Conservation (phyloP, 768 basidiomycete genomes). For the Tubosaeta sp. region DNA sequence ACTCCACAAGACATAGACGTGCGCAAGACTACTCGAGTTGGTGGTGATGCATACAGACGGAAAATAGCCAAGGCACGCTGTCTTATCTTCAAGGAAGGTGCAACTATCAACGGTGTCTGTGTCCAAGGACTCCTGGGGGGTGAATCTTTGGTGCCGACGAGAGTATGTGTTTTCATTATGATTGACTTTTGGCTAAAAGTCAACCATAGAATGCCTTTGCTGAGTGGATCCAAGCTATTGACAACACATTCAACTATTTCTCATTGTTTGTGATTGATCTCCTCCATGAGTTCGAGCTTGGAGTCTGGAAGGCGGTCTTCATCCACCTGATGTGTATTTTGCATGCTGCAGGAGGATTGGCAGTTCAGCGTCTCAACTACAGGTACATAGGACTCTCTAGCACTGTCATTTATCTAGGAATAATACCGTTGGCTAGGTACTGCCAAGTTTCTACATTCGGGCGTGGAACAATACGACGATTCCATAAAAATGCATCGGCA, state of each 20-base stretch:
- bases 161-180: no score
- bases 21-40: background rate
- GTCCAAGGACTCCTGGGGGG: slow-evolving; percentile 3
- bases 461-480: slow-evolving; percentile 27
- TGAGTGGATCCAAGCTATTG: slow-evolving; percentile 6
- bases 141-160: slow-evolving; percentile 13
- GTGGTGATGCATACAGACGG: background rate
- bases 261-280: slow-evolving; percentile 15
- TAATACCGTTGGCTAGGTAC: no score
- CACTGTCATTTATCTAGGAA: no score
- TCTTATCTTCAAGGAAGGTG: slow-evolving; percentile 6
- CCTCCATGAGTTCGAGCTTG: slow-evolving; percentile 23
- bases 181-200: no score
- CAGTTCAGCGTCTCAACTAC: no score
- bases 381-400: no score
- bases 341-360: no score
- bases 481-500: slow-evolving; percentile 30
- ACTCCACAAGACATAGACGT: background rate
- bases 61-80: background rate
- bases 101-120: background rate
- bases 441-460: slow-evolving; percentile 33
- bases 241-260: slow-evolving; percentile 14
- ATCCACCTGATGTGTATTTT: no score
- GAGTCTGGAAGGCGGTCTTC: no score
- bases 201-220: slow-evolving; percentile 37